Evolutionary conservation across 2,329 filamentous ascomycete species (phyloP).

Genomic region (Rhynchosporium graminicola): DNA sequence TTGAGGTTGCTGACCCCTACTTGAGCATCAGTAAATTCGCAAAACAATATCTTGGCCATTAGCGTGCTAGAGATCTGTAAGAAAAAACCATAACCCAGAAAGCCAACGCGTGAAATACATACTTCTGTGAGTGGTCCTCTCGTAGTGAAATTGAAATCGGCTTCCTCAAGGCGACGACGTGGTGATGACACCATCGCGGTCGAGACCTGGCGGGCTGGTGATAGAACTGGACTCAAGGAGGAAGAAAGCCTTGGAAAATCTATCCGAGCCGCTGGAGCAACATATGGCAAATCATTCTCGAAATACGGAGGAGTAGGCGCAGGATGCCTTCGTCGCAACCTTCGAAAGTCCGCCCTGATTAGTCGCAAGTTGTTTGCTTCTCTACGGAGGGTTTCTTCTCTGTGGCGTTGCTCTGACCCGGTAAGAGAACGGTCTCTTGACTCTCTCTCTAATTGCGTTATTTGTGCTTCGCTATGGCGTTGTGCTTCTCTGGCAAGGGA

Average conservation of each 20-base stretch:
- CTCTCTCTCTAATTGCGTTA: too few species aligned
- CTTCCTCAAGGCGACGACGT: conserved; percentile 19
- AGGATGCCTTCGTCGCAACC: conserved; percentile 29
- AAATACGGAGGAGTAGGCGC: conserved; percentile 34
- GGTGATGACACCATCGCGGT: conserved; percentile 13
- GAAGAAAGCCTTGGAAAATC: conserved; percentile 27
- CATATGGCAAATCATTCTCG: conserved; percentile 28
- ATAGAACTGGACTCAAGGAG: conserved; percentile 27
- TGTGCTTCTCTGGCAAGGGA: too few species aligned
- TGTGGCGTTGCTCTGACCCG: too few species aligned
- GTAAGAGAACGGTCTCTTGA: too few species aligned
- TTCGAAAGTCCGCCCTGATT: conserved; percentile 29
- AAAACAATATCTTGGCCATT: background rate
- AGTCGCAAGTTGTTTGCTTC: conserved; percentile 28
- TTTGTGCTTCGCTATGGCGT: too few species aligned
- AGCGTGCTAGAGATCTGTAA: background rate
- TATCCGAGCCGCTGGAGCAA: conserved; percentile 14
- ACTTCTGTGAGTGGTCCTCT: conserved; percentile 11
- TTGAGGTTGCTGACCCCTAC: conserved; percentile 14
- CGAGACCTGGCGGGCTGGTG: conserved; percentile 22
- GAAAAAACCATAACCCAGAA: background rate
- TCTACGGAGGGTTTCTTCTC: conserved; percentile 6
- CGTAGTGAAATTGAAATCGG: conserved; percentile 17
- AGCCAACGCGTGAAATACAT: conserved; percentile 2
- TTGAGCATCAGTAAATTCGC: conserved; percentile 8